Conservation (phyloP, 1,284 basidiomycete genomes). For the Boletellus deceptivus region DNA sequence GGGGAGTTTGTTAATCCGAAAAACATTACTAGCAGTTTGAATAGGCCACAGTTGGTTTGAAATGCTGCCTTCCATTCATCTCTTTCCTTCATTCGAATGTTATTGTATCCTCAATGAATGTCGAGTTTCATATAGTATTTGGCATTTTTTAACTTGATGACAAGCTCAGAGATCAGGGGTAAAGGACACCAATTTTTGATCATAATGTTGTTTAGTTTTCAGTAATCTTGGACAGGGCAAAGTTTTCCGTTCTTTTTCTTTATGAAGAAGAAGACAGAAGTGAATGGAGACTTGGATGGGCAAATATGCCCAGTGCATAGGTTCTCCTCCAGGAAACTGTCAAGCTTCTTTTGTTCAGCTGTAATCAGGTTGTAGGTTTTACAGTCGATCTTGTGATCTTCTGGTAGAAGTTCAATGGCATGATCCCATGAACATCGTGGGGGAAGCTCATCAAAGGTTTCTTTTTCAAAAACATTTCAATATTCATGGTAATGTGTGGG, state of each 20-base stretch:
- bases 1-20: slow-evolving; percentile 36
- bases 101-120: slow-evolving; percentile 1
- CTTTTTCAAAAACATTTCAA: background rate
- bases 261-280: background rate
- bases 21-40: slow-evolving; percentile 39
- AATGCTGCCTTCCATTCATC: slow-evolving; percentile 14
- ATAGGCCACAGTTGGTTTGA: background rate
- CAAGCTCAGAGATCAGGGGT: slow-evolving; percentile 29
- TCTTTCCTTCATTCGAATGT: slow-evolving; percentile 21
- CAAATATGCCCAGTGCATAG: background rate
- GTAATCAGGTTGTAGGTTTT: background rate
- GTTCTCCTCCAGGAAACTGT: background rate
- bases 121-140: slow-evolving; percentile 22
- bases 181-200: slow-evolving; percentile 10
- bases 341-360: background rate
- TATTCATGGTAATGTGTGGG: background rate
- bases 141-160: slow-evolving; percentile 24
- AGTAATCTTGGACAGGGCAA: background rate
- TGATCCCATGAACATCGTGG: background rate
- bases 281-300: background rate
- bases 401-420: background rate
- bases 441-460: background rate
- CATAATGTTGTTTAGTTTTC: background rate
- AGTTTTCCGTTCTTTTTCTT: slow-evolving; percentile 2
- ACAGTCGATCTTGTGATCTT: background rate